Evolutionary conservation across 371 early-diverging fungal genomes (phyloP), one percentile per base, ranked within the genome.

Genomic region (Mucor saturninus): DNA sequence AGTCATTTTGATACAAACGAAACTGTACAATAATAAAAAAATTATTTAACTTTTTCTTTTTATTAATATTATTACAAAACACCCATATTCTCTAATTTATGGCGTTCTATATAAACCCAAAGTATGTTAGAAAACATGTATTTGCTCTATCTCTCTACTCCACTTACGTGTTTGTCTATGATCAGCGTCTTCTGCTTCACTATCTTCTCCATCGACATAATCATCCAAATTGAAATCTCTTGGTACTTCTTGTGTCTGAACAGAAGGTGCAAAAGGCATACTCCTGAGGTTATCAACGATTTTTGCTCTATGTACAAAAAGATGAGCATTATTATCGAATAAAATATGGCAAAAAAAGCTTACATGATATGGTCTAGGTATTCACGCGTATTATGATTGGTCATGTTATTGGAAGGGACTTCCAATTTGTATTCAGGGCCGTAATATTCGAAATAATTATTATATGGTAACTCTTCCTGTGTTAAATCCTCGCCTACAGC

Each of bases 331-430:
- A 7, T 28, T 26, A 6, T 4, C 29, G 1, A 4, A 6, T 13
- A 7, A 5, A 15, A 7, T 15, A n/a, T 28, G 8, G 29, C 28
- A n/a, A 4, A 37, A 3, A 38, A 15, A 3, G 54, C 80, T 70
- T 82, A 91, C 91, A 89, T 89, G 46, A 90, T 91, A 62, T 87
- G 89, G 14, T 96, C 95, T 31, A 99, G 74, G 69, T 96, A 98
- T 63, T 96, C 91, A 9, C 85, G 82, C 1, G 92, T 89, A 79
- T 99, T 97, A 67, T 91, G 84, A 80, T 99, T 96, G 32, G 94
- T 94, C 98, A 98, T 99, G 63, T 97, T 97, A 73, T 89, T 95
- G 7, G 93, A 81, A 5, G 93, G 94, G 4, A 99, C 97, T 54
- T 96, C 95, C 15, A 99, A 80, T 54, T 88, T 87, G 75, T 92